A percentile compares a stretch with the other conserved stretches of the same genome.
These are phyloP conservation scores for Lachnellula hyalina DNA, from an alignment of 2,329 filamentous ascomycete species.

Conservation along the genomic window DNA sequence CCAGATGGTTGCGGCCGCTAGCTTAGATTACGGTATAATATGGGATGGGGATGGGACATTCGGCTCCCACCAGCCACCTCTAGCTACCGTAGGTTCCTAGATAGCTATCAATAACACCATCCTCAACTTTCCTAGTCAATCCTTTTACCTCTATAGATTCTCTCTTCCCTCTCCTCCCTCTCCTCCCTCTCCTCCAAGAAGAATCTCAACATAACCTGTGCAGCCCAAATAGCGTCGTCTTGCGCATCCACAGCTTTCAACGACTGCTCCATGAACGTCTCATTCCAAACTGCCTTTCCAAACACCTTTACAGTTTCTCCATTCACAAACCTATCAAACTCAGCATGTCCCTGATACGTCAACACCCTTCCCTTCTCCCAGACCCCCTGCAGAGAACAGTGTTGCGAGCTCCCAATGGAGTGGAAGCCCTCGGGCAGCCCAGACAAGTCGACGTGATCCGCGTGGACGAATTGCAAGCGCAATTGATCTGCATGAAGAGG, in stretches of 20 bases:
- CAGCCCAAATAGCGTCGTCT: conserved; percentile 30
- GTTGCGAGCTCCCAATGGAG: conserved; percentile 22
- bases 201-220: conserved; percentile 32
- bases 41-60: too few relatives aligned
- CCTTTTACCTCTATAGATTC: not conserved
- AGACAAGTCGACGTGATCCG: conserved; percentile 25
- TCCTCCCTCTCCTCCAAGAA: conserved; percentile 18
- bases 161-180: not conserved
- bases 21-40: too few relatives aligned
- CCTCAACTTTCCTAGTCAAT: not conserved
- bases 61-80: not conserved
- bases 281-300: conserved; percentile 24
- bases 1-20: too few relatives aligned
- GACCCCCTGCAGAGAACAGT: conserved; percentile 37
- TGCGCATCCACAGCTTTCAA: conserved; percentile 20
- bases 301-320: conserved; percentile 35
- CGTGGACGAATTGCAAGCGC: conserved; percentile 37
- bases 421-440: conserved; percentile 13
- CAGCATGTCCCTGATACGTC: conserved; percentile 40
- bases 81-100: too few relatives aligned
- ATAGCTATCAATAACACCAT: not conserved
- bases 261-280: conserved; percentile 18
- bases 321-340: conserved; percentile 39
- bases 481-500: conserved; percentile 8
- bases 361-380: conserved; percentile 35